These are phyloP conservation scores for Acacia concinna DNA, from an alignment of 331 rosid genomes.

Conservation along the genomic window DNA sequence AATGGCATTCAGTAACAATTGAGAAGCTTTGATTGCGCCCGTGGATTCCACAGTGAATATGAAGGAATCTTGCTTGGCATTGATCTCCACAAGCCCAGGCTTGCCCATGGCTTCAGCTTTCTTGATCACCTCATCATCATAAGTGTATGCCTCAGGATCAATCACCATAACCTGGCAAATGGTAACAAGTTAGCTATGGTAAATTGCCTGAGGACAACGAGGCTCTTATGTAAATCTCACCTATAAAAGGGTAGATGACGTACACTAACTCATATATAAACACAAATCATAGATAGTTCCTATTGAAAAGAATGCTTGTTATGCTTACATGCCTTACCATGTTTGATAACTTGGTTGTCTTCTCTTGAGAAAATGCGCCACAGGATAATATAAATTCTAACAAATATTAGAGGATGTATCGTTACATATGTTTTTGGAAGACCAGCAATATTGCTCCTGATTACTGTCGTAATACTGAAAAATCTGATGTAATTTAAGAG, in stretches of 20 bases:
- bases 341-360: neutral
- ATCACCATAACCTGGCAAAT: slow-evolving; percentile 58
- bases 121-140: slow-evolving; percentile 91
- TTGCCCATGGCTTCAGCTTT: slow-evolving; percentile 98
- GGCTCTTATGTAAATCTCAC: neutral
- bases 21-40: slow-evolving; percentile 90
- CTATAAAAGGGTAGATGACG: neutral
- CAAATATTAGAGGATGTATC: neutral
- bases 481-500: too few relatives aligned
- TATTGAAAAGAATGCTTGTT: neutral
- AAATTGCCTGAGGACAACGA: neutral
- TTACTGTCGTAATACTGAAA: too few relatives aligned
- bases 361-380: neutral
- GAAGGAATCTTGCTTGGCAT: slow-evolving; percentile 83
- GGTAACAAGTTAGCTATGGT: neutral
- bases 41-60: slow-evolving; percentile 91
- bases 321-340: neutral
- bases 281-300: neutral
- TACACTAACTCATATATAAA: neutral
- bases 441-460: too few relatives aligned
- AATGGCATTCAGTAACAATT: slow-evolving; percentile 78
- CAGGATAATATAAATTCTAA: slow-evolving; percentile 4
- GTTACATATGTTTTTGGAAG: too few relatives aligned
- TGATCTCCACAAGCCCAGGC: slow-evolving; percentile 85
- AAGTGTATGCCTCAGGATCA: slow-evolving; percentile 85